These are phyloP conservation scores for Petasospora fabianii DNA, from an alignment of 1,139 yeast genomes.

Conservation along the genomic window DNA sequence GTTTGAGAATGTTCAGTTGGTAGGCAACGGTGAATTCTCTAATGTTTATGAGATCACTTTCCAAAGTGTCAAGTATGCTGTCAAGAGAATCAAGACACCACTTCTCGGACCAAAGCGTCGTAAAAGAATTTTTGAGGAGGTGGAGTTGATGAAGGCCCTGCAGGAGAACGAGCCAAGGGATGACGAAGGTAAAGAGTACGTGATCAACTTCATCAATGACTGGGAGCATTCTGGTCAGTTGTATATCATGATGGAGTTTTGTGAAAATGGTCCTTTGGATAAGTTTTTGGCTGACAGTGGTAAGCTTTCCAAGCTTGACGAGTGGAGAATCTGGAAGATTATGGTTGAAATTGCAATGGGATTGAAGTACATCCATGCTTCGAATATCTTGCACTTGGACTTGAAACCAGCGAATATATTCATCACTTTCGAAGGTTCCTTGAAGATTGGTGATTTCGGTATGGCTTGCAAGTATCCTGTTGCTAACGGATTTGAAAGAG, in stretches of 20 bases:
- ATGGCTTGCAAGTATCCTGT: constrained; percentile 57
- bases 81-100: constrained; percentile 68
- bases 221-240: constrained; percentile 73
- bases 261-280: constrained; percentile 91
- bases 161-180: constrained; percentile 42
- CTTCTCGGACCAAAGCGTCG: constrained; percentile 50
- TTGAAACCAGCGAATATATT: constrained; percentile 93
- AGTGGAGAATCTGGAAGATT: constrained; percentile 97
- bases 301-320: constrained; percentile 73
- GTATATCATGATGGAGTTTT: constrained; percentile 91
- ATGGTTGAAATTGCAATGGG: constrained; percentile 79
- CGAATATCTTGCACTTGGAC: constrained; percentile 77
- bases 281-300: constrained; percentile 78
- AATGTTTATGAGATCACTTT: constrained; percentile 75
- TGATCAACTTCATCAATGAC: constrained; percentile 75
- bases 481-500: constrained; percentile 65
- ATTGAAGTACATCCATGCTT: constrained; percentile 71
- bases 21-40: constrained; percentile 89
- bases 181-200: constrained; percentile 76
- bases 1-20: constrained; percentile 66
- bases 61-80: constrained; percentile 70
- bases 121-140: constrained; percentile 52
- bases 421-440: constrained; percentile 89
- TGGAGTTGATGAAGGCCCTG: constrained; percentile 45
- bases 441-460: constrained; percentile 63